Percentiles rank a stretch among this genome's conserved stretches.
These are phyloP conservation scores for Raphanus hybrid DNA, from an alignment of 441 rosid genomes.

Conservation along the genomic window DNA sequence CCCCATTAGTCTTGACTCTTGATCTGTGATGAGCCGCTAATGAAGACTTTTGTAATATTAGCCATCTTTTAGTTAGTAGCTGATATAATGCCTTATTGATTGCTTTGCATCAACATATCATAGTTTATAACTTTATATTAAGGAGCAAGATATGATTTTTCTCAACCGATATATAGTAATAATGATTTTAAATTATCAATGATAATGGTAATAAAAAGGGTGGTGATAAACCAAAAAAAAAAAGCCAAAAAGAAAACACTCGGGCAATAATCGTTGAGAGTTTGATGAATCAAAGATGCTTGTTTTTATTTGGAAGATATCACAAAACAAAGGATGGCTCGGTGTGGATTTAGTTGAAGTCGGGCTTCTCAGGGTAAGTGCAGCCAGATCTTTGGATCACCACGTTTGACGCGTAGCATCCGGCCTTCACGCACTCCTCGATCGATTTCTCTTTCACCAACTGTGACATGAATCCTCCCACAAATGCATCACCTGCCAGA, in stretches of 20 bases:
- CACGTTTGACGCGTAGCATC: constrained; percentile 76
- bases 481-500: constrained; percentile 88
- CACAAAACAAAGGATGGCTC: constrained; percentile 31
- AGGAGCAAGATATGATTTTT: not conserved
- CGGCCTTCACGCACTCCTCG: constrained; percentile 76
- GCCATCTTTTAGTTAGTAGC: too few relatives aligned
- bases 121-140: not conserved
- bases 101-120: not conserved
- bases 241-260: constrained; percentile 7
- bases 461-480: constrained; percentile 89
- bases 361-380: constrained; percentile 62
- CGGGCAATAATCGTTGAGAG: constrained; percentile 20
- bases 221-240: not conserved
- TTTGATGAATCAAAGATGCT: constrained; percentile 17
- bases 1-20: constrained; percentile 22
- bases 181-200: constrained; percentile 9
- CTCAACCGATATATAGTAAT: not conserved
- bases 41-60: too few relatives aligned
- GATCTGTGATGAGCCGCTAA: constrained; percentile 16
- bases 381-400: constrained; percentile 92
- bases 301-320: constrained; percentile 28
- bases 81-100: too few relatives aligned
- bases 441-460: constrained; percentile 72
- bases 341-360: constrained; percentile 31
- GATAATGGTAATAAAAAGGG: not conserved